phyloP scores from a whole-genome alignment of 2,329 filamentous ascomycete species.

The Pseudogymnoascus sp. region DNA sequence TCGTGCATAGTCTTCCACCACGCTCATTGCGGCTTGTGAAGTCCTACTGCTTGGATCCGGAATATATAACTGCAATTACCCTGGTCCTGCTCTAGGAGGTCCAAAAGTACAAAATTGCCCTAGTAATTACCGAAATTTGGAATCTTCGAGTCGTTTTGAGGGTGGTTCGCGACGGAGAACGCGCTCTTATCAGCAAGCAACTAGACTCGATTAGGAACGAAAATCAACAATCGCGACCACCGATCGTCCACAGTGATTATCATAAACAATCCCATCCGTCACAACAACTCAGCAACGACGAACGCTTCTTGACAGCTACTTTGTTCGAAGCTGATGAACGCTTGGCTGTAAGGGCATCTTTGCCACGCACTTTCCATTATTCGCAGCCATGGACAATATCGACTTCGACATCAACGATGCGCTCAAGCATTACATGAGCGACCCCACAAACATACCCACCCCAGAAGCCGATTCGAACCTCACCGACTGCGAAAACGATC shows the following conservation, averaged over 20 bases:
- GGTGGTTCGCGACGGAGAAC: constrained; percentile 5
- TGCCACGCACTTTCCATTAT: constrained; percentile 10
- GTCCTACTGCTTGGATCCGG: not conserved
- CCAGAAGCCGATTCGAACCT: constrained; percentile 78
- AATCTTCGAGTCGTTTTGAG: not conserved
- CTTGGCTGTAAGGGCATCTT: not conserved
- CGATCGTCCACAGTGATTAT: not conserved
- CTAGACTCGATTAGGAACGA: constrained; percentile 7
- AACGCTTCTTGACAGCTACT: not conserved
- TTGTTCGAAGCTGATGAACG: not conserved
- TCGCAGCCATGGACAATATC: constrained; percentile 58
- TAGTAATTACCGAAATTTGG: not conserved
- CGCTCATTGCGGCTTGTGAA: not conserved
- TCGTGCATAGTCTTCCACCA: constrained; percentile 1
- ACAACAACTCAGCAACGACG: constrained; percentile 5
- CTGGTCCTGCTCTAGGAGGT: not conserved
- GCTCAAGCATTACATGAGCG: constrained; percentile 93
- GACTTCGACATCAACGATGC: constrained; percentile 95
- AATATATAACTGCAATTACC: not conserved
- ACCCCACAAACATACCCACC: constrained; percentile 74
- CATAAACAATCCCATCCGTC: constrained; percentile 8
- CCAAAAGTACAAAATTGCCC: not conserved
- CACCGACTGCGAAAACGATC: constrained; percentile 86
- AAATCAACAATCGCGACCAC: constrained; percentile 11
- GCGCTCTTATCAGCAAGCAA: not conserved